Evolutionary conservation across 2,329 filamentous ascomycete genomes (phyloP), one percentile per base, ranked within the genome.

Genomic region (Aspergillus sp.): DNA sequence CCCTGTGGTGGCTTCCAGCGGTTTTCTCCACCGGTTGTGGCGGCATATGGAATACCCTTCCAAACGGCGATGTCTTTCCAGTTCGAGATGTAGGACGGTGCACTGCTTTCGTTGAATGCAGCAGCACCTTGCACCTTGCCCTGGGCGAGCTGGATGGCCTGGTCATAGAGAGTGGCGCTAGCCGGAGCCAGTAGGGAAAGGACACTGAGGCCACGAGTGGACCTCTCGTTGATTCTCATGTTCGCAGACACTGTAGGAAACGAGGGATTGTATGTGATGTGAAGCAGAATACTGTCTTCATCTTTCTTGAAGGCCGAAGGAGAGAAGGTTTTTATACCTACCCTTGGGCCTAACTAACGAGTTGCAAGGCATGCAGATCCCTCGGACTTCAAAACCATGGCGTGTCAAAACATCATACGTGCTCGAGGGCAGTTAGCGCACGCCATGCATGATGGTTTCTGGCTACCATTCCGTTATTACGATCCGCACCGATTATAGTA

Each of bases 21-120:
- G 30, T 52, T 52, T 13, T 32, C 8, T n/a, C 49, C 30, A 5
- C 49, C 49, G 4, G 49, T 52, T 5, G 25, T 52, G 3, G 49
- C 49, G 10, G 49, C 49, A 52, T 15, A 52, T 8, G 49, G 49
- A 8, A 52, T 52, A 11, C 30, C 49, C 30, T 52, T 52, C 49
- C 49, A 52, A 2, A 52, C 30, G 17, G 49, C 21, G 17, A 52
- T 52, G 49, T 52, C 30, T 23, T 39, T 52, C 30, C 30, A 52
- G 5, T 52, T 17, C 2, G 17, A 7, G 2, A 52, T 32, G 30
- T 52, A 36, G 8, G 30, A 32, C 2, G 41, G 41, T 2, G 49
- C 36, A 15, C 13, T 23, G 19, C 49, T 52, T 8, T 19, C 19
- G 11, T 52, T 39, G 30, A 52, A 52, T 5, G 30, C 49, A 2